phyloP scores from a whole-genome alignment of 352 stramenopile genomes.

The Phytophthora quininea region DNA sequence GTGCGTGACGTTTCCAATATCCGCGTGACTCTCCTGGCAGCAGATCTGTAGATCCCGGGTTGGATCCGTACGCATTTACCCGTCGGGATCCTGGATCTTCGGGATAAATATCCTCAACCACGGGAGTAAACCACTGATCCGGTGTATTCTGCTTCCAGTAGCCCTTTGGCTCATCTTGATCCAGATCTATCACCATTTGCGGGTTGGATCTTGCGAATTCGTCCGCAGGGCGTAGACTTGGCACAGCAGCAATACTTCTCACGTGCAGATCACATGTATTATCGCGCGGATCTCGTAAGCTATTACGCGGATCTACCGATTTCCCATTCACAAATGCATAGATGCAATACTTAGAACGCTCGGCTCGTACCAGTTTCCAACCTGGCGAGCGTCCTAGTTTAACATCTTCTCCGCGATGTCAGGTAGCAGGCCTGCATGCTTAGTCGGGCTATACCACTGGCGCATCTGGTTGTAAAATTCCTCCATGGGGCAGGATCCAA shows the following conservation, averaged over 20 bases:
- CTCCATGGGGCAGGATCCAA: background rate
- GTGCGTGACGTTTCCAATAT: conserved; percentile 23
- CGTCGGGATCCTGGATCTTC: no score
- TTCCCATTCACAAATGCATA: conserved; percentile 11
- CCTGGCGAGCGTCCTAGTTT: conserved; percentile 11
- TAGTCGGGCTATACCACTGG: background rate
- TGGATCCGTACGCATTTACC: no score
- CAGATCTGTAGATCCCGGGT: background rate
- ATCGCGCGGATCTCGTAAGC: background rate
- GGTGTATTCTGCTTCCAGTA: conserved; percentile 23
- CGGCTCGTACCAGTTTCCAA: conserved; percentile 2
- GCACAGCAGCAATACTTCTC: background rate
- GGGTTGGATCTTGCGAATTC: background rate
- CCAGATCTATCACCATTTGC: background rate
- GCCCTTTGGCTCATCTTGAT: conserved; percentile 9
- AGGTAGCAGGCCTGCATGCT: background rate
- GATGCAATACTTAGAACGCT: conserved; percentile 1
- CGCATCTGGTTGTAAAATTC: background rate
- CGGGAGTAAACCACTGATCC: background rate
- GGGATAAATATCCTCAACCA: no score
- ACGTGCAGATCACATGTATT: background rate
- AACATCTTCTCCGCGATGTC: background rate
- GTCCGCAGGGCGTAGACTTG: background rate
- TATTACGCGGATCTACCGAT: background rate
- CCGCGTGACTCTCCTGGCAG: conserved; percentile 13